Conservation (phyloP, 2,329 filamentous ascomycete genomes). For the Cercospora zeina region DNA sequence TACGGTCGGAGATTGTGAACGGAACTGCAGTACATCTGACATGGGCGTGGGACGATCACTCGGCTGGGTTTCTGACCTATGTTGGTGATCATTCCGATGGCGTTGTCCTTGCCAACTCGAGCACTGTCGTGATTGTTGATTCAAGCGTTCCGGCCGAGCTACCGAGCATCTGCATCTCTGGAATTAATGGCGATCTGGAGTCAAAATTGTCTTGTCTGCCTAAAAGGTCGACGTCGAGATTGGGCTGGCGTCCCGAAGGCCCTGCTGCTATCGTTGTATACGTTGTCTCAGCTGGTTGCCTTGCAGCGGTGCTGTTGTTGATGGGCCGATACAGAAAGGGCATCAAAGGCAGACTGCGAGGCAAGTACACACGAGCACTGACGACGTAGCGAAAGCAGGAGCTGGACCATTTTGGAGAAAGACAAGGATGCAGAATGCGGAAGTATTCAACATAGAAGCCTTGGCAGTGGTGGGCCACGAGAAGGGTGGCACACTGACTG, state of each 20-base stretch:
- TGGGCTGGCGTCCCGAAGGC: neutral
- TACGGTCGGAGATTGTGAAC: constrained; percentile 6
- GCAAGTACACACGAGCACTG: neutral
- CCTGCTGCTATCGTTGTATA: neutral
- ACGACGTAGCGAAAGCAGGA: neutral
- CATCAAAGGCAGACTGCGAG: neutral
- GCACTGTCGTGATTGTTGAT: neutral
- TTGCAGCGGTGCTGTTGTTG: neutral
- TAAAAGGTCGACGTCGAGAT: neutral
- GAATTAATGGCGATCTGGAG: constrained; percentile 12
- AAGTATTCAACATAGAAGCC: neutral
- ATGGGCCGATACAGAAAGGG: neutral
- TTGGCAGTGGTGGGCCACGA: neutral
- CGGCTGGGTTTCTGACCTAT: constrained; percentile 7
- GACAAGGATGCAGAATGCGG: neutral
- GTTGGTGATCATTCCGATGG: neutral
- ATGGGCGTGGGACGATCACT: constrained; percentile 1
- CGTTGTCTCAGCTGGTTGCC: neutral
- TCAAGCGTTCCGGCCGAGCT: neutral
- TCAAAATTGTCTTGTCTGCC: constrained; percentile 7
- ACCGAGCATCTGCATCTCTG: constrained; percentile 13
- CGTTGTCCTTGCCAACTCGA: neutral
- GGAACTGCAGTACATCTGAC: constrained; percentile 5
- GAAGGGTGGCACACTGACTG: neutral
- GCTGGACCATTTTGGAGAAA: neutral